Percentiles rank a stretch among this genome's conserved stretches.
phyloP scores from a whole-genome alignment of 179 eudicot species.

The Beta macrorhiza region DNA sequence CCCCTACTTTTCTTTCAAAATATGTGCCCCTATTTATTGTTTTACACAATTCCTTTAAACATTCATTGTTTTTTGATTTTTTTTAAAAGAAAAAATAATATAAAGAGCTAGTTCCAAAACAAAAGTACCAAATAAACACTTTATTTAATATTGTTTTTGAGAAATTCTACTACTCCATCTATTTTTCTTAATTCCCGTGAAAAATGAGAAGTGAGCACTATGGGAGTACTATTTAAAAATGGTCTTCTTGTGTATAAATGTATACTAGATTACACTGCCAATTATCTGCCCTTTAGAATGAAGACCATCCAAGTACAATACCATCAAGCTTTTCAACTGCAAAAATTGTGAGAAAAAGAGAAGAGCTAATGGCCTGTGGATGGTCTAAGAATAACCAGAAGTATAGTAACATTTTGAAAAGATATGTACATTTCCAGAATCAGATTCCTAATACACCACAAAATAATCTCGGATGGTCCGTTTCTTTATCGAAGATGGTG shows the following conservation, averaged over 20 bases:
- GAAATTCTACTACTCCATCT: too few relatives aligned
- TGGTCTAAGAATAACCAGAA: constrained; percentile 2
- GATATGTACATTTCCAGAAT: constrained; percentile 28
- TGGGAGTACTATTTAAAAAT: not conserved
- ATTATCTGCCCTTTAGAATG: constrained; percentile 14
- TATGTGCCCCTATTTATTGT: too few relatives aligned
- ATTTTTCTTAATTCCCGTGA: too few relatives aligned
- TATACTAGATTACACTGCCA: not conserved
- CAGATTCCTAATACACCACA: constrained; percentile 25
- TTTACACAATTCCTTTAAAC: too few relatives aligned
- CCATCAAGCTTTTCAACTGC: constrained; percentile 5
- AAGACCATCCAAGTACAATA: not conserved
- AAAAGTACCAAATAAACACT: too few relatives aligned
- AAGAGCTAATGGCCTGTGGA: constrained; percentile 17
- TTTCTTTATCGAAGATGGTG: constrained; percentile 77
- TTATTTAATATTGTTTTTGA: too few relatives aligned
- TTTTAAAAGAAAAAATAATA: too few relatives aligned
- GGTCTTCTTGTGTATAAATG: not conserved
- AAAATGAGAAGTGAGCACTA: too few relatives aligned
- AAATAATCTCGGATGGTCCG: constrained; percentile 85
- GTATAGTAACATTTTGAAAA: not conserved
- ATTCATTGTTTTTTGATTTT: too few relatives aligned
- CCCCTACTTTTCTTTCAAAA: too few relatives aligned
- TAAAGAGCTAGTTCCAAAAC: too few relatives aligned
- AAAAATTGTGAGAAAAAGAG: not conserved